Base-by-base conservation (phyloP, 225 moss, liverwort and hornwort genomes). In the Rhytidiadelphus loreus region DNA sequence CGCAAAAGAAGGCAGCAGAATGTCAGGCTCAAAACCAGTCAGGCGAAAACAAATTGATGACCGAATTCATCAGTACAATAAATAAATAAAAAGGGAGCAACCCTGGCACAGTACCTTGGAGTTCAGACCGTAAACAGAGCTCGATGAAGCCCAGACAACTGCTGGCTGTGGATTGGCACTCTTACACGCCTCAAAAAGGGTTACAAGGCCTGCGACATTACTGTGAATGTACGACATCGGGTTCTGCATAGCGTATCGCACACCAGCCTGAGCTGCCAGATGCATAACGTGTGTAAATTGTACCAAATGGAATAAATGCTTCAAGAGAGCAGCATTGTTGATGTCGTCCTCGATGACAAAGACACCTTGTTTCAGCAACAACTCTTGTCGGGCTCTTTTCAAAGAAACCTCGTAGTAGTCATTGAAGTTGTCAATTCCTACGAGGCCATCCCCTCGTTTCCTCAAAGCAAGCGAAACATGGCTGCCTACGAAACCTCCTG, bases 171-270 rank as follows among this genome's bases (percentile, higher is more conserved):
- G 93, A 83, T 94, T 93, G n/a, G 94, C 94, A 83, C 37, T 90
- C 88, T 94, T 94, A 77, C 94, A 94, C n/a, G 93, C 93, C 90
- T 94, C 94, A 72, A 94, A 93, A 56, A 94, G 92, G n/a, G 93
- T 93, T 21, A 94, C 94, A 61, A 94, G 92, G 80, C 94, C 94
- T 53, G 94, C 94, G 25, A 94, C 90, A 68, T 94, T 94, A 80
- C 94, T 94, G 58, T 94, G 93, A 22, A 94, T 92, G 60, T 94
- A 94, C 66, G 94, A 94, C 87, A 92, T 92, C 39, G 94, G 94
- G 71, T 94, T 94, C 85, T 92, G 93, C 94, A 94, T 94, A 48
- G 94, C 94, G n/a, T 94, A 94, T 41, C 94, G 92, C 58, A 94
- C 94, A 81, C 94, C 94, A 57, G 94, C 94, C 79, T 94, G 94